Evolutionary conservation across 2,329 filamentous ascomycete genomes (phyloP).

Genomic region (Macrophomina pseudophaseolina): DNA sequence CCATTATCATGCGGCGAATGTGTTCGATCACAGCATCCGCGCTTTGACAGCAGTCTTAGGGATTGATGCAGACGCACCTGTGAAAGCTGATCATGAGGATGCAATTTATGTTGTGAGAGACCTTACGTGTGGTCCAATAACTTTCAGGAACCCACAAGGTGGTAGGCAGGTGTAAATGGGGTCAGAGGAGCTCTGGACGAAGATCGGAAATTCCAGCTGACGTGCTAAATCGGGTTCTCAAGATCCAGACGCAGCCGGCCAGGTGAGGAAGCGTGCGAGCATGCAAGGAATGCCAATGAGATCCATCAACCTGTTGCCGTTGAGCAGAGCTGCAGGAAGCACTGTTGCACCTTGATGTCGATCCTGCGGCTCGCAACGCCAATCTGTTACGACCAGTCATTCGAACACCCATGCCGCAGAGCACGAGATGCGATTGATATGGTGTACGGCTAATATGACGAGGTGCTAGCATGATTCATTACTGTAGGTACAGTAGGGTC

Average conservation of each 20-base stretch:
- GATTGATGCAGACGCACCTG: no score
- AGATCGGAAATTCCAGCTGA: no score
- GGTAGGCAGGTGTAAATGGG: no score
- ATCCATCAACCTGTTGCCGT: not conserved
- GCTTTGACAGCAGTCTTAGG: not conserved
- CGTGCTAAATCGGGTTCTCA: no score
- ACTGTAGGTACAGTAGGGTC: not conserved
- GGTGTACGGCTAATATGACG: not conserved
- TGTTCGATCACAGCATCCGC: not conserved
- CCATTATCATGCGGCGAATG: not conserved
- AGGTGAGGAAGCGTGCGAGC: not conserved
- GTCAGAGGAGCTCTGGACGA: no score
- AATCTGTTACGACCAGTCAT: not conserved
- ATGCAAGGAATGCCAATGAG: not conserved
- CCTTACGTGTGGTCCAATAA: no score
- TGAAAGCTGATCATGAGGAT: not conserved
- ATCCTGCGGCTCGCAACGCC: not conserved
- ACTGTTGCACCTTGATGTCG: slow-evolving; percentile 5
- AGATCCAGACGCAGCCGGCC: not conserved
- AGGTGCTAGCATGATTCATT: not conserved
- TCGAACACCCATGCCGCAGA: not conserved
- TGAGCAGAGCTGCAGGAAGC: not conserved
- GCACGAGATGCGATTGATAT: not conserved
- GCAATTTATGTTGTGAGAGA: no score
- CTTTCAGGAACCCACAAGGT: no score